Evolutionary conservation across 371 early-diverging fungal species (phyloP).

Genomic region (Basidiobolus meristosporus): DNA sequence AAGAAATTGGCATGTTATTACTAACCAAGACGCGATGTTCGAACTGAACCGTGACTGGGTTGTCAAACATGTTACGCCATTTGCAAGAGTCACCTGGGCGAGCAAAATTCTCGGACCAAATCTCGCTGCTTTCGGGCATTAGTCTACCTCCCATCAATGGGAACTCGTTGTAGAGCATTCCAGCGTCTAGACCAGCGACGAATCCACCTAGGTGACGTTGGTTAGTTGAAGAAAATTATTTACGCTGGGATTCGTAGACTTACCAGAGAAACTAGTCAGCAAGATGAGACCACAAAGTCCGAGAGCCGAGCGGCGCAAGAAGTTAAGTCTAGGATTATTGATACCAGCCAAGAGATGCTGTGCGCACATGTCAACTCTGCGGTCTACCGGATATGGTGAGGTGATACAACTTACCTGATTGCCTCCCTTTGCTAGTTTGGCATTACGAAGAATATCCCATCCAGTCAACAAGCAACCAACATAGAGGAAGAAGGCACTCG

Average conservation of each 20-base stretch:
- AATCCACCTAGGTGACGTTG: slow-evolving; percentile 33
- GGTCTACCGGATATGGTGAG: too few species aligned
- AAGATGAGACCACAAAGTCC: slow-evolving; percentile 48
- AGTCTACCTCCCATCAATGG: slow-evolving; percentile 73
- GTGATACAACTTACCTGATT: background rate
- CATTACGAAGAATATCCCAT: slow-evolving; percentile 26
- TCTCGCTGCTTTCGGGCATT: slow-evolving; percentile 43
- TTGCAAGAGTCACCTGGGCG: slow-evolving; percentile 17
- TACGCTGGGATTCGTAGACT: background rate
- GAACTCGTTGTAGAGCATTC: slow-evolving; percentile 87
- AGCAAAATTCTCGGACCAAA: slow-evolving; percentile 41
- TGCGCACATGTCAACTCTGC: too few species aligned
- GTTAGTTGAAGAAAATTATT: background rate
- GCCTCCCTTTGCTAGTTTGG: background rate
- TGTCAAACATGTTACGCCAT: slow-evolving; percentile 79
- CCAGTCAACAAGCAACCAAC: slow-evolving; percentile 57
- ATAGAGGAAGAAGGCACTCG: slow-evolving; percentile 78
- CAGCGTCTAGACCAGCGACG: slow-evolving; percentile 94
- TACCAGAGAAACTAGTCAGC: slow-evolving; percentile 73
- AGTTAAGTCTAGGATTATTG: slow-evolving; percentile 25
- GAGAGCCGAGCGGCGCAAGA: slow-evolving; percentile 35
- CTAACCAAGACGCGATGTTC: slow-evolving; percentile 72
- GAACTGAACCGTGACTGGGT: slow-evolving; percentile 88
- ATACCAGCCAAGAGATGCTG: slow-evolving; percentile 15
- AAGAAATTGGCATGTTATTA: slow-evolving; percentile 3